phyloP scores from a whole-genome alignment of 2,329 filamentous ascomycete genomes.

The Colletotrichum sp. region DNA sequence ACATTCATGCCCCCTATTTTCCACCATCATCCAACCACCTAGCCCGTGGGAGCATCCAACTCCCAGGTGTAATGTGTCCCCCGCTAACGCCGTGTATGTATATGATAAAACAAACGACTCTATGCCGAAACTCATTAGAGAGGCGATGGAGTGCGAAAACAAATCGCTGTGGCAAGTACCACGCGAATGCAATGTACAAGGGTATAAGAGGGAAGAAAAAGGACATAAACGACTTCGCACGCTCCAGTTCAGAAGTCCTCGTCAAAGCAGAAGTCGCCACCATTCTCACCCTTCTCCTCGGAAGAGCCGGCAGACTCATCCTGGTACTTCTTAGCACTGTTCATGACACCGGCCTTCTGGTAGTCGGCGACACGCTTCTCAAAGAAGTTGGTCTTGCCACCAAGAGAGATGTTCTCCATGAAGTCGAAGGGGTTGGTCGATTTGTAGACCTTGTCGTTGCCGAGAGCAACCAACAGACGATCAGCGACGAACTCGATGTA shows the following conservation, averaged over 20 bases:
- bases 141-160: conserved; percentile 25
- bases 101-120: conserved; percentile 1
- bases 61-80: conserved; percentile 4
- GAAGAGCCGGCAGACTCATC: conserved; percentile 44
- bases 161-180: conserved; percentile 28
- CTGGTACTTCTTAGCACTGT: conserved; percentile 79
- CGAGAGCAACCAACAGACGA: conserved; percentile 88
- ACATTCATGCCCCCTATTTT: conserved; percentile 20
- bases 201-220: conserved; percentile 25
- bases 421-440: conserved; percentile 98
- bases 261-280: conserved; percentile 89
- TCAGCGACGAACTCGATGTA: conserved; percentile 99
- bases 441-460: conserved; percentile 94
- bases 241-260: conserved; percentile 83
- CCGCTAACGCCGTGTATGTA: conserved; percentile 17
- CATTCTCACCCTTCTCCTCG: conserved; percentile 61
- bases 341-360: conserved; percentile 99
- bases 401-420: conserved; percentile 99
- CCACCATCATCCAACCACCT: conserved; percentile 17
- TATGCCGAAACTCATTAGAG: neutral
- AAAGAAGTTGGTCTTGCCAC: conserved; percentile 99
- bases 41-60: conserved; percentile 10
- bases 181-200: conserved; percentile 23
- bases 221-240: conserved; percentile 9
- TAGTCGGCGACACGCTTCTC: conserved; percentile 99